Evolutionary conservation across 75 land plant species (phyloP), one percentile per base, ranked within the genome.

Genomic region (Pinus tabuliformis): DNA sequence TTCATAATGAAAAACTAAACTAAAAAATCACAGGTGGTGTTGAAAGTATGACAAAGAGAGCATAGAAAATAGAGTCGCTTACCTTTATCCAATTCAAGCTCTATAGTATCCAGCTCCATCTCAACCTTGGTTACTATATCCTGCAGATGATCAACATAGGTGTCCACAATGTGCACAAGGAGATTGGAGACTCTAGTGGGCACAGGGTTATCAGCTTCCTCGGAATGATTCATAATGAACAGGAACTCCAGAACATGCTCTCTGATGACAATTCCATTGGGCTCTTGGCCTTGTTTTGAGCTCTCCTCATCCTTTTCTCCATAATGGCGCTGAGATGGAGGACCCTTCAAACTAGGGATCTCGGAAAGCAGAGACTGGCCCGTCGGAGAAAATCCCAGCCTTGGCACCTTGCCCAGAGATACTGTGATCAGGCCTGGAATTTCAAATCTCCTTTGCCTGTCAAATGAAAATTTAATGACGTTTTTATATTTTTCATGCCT

Each of bases 81-180:
- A 95, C 98, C 98, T 79, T 79, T 87, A 79, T 95, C 98, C 81
- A 95, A 37, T 58, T 91, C 90, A 16, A 87, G 79, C 81, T 95
- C 98, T 17, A 89, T 88, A 3, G 91, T 62, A 77, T 95, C 98
- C 82, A 95, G 62, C 52, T 92, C 91, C 62, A 93, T 85, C 80
- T 95, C 98, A 22, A 92, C 87, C 64, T 86, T 81, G 49, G 90
- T 85, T 39, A 91, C 90, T 39, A 91, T 85, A 78, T 95, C 98
- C 70, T 95, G 93, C 21, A 95, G 78, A 56, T 95, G 98, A 82
- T 95, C 98, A 76, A 92, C 83, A 74, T 92, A 92, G 9, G 95
- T 89, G 58, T 95, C 98, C 49, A 95, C 57, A 54, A 95, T 80
- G 70, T 95, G 98, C 59, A 92, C 87, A 28, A 95, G 70, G 39